Evolutionary conservation across 2,329 filamentous ascomycete genomes (phyloP), one percentile per base, ranked within the genome.

Genomic region (Cercospora brassicicola): DNA sequence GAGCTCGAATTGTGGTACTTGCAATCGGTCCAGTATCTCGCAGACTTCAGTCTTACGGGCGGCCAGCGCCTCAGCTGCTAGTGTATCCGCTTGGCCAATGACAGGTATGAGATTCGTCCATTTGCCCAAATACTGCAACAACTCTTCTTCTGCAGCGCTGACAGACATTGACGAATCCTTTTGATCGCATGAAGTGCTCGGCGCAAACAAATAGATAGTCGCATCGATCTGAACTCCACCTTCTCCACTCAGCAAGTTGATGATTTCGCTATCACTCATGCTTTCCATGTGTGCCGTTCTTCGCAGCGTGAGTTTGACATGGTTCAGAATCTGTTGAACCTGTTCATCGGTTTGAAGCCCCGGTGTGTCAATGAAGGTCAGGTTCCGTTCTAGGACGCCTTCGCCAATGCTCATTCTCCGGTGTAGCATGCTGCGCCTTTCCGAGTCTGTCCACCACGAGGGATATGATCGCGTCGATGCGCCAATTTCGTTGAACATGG

Each of bases 321-420:
- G 96, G 11, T 72, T 51, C 3, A 69, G 48, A n/a, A 78, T 63
- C 20, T 67, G 59, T 20, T 70, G 64, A 15, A 71, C 62, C 10
- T 83, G 83, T 45, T 87, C 85, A 60, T 89, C 88, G 62, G 76
- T 78, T 48, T 84, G 81, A 78, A 87, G 88, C 11, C 89, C 89
- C 10, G 90, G 88, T 2, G 91, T 94, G 80, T 98, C 94, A 67
- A 97, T 89, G 77, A 99, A 97, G 79, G 93, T 97, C 4, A 99
- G 81, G 76, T 99, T 99, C 31, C 94, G 88, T 77, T 98, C 94
- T 56, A 98, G 82, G 45, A 97, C 87, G 23, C 88, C 86, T 71
- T 95, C 93, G 7, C 89, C 89, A 62, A 88, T 82, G 75, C 91
- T 94, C 77, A 89, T 91, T 74, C 90, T 81, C 31, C 82, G 86